A percentile compares a stretch with the other conserved stretches of the same genome.
Evolutionary conservation across 495 filamentous ascomycete genomes (phyloP).

Genomic region (Aspergillus affinis): DNA sequence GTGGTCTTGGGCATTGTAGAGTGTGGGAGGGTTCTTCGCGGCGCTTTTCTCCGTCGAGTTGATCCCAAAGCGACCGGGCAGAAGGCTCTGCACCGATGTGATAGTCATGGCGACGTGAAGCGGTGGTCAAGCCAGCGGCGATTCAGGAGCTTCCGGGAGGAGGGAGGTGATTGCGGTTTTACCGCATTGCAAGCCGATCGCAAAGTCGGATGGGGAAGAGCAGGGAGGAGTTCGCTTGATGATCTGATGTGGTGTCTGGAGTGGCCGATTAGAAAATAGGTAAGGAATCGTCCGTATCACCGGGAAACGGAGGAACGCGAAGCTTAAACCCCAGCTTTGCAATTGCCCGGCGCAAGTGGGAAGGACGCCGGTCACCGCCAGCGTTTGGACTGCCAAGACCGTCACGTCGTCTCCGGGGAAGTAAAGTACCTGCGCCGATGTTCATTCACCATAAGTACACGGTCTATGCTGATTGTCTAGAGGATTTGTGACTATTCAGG

Average conservation of each 20-base stretch:
- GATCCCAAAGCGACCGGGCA: conserved; percentile 33
- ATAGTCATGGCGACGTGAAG: conserved; percentile 48
- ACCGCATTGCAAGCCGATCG: conserved; percentile 36
- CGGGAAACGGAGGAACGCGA: conserved; percentile 4
- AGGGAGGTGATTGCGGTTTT: conserved; percentile 11
- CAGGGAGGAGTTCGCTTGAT: not conserved
- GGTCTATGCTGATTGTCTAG: not conserved
- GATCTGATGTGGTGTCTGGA: not conserved
- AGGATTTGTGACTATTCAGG: not conserved
- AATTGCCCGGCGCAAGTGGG: conserved; percentile 12
- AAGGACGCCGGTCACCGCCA: conserved; percentile 19
- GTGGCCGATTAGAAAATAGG: not conserved
- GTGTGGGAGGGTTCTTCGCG: conserved; percentile 49
- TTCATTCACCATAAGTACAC: not conserved
- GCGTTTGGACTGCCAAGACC: conserved; percentile 24
- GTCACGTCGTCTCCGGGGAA: not conserved
- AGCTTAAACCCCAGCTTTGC: conserved; percentile 12
- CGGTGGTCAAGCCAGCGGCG: conserved; percentile 26
- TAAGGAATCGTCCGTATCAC: not conserved
- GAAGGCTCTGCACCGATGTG: conserved; percentile 43
- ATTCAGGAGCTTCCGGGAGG: conserved; percentile 28
- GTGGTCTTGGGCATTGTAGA: conserved; percentile 64
- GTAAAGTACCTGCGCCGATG: not conserved
- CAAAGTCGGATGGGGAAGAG: conserved; percentile 7
- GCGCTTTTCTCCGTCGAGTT: conserved; percentile 34